Base-by-base conservation (phyloP, 2,329 filamentous ascomycete genomes). In the Aureobasidium melanogenum region DNA sequence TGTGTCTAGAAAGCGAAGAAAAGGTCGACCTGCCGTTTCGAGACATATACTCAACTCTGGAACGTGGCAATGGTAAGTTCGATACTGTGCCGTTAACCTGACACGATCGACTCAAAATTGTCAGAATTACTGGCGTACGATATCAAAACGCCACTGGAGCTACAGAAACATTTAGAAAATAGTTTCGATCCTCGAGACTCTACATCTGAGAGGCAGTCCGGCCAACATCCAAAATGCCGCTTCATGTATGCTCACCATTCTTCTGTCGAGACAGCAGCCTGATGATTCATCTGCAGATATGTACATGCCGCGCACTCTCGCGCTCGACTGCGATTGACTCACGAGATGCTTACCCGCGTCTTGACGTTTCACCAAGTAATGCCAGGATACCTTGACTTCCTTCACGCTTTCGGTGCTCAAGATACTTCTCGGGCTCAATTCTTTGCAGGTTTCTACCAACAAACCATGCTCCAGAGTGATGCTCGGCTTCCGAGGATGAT, bases 371-470 rank as follows among this genome's bases (percentile, higher is more conserved):
- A 77, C 60, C 75, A 77, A 62, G 71, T 77, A 17, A 77, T 76
- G 73, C 73, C 75, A 0, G 64, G 60, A 10, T 76, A 72, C 50
- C 47, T 77, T 4, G 74, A 77, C 38, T 76, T 77, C 52, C 64
- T 77, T n/a, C 64, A 68, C 2, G 64, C 71, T 0, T 78, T 76
- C 61, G 75, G 75, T 2, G 56, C 62, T 3, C 70, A 73, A 39
- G 66, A 59, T 2, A 63, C 70, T 24, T 61, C 68, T 0, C 67
- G 61, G 10, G 72, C 76, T 38, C 62, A 72, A 1, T 66, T 69
- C 12, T 41, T 41, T n/a, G 8, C 38, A 1, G 38, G 38, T 3
- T 41, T 41, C 38, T 41, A 19, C 17, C 38, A 41, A 19, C 38
- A 41, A 10, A 41, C 38, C 6, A 41, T 41, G 38, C 17, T 41